Evolutionary conservation across 345 rosid species (phyloP), one percentile per base, ranked within the genome.

Genomic region (Kandelia obovata): DNA sequence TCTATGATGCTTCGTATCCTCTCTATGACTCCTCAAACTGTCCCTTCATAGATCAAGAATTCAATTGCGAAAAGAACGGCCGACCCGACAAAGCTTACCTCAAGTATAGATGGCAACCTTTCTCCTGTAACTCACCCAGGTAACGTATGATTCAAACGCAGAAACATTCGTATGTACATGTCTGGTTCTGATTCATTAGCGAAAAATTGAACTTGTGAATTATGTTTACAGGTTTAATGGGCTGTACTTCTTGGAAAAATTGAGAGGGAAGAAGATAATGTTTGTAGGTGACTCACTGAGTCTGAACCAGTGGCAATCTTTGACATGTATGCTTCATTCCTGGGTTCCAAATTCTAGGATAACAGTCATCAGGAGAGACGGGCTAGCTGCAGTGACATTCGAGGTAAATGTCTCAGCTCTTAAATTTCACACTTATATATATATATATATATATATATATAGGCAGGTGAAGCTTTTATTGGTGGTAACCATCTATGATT

Each of bases 281-380:
- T 93, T 93, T 67, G 98, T 93, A 53, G 98, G 98, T 5, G 98
- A 93, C 82, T 93, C 98, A 67, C 84, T 93, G 79, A 91, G 94
- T 80, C 69, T 73, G 63, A 91, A 93, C 82, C 92, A 89, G 76
- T 91, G 90, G 90, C 80, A 81, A 76, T 93, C 98, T 19, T 74
- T 93, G 26, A 76, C 84, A 32, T 93, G 98, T 77, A 73, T 94
- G 75, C 77, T 94, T 67, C 84, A 88, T 31, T 35, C 92, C 25
- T 87, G 85, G 81, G 85, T 87, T 15, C 98, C 98, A 4, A 83
- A 87, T 62, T 71, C 97, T 35, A 84, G 67, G 75, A 76, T 77
- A 72, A 61, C 73, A 1, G 68, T 87, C 68, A 23, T 83, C 32
- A 81, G 79, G 23, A 75, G 71, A 20, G 76, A 81, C n/a, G 87